Percentiles rank a stretch among this genome's conserved stretches.
Evolutionary conservation across 495 filamentous ascomycete species (phyloP).

Genomic region (Lasiosphaeris hirsuta): DNA sequence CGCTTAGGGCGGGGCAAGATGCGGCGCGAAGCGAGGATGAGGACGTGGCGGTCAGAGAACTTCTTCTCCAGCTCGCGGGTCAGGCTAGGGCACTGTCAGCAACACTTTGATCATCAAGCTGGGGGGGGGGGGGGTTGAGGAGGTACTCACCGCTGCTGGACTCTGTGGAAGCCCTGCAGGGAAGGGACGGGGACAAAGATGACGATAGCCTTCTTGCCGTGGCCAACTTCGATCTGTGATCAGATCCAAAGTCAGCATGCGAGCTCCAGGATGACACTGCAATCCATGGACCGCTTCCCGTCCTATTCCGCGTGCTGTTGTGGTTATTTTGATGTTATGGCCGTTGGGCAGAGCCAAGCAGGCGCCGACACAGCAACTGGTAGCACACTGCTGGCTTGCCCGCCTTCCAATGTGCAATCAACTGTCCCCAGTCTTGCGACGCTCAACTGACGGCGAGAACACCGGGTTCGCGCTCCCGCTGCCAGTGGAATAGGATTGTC

Average conservation of each 20-base stretch:
- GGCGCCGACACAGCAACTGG: not conserved
- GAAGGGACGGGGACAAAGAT: slow-evolving; percentile 99
- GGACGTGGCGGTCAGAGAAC: slow-evolving; percentile 99
- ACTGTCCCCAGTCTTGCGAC: slow-evolving; percentile 28
- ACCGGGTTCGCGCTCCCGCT: slow-evolving; percentile 11
- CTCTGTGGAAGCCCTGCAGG: slow-evolving; percentile 91
- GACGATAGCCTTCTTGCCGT: slow-evolving; percentile 99
- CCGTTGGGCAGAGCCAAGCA: slow-evolving; percentile 12
- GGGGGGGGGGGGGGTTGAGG: not conserved
- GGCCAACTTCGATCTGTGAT: slow-evolving; percentile 93
- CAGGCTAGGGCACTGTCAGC: slow-evolving; percentile 57
- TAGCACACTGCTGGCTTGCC: slow-evolving; percentile 16
- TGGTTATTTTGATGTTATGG: slow-evolving; percentile 33
- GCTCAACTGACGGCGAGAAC: slow-evolving; percentile 22
- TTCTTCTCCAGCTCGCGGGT: slow-evolving; percentile 99
- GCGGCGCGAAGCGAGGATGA: slow-evolving; percentile 97
- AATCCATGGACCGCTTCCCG: slow-evolving; percentile 66
- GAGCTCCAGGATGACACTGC: slow-evolving; percentile 52
- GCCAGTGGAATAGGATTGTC: slow-evolving; percentile 40
- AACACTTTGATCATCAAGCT: not conserved
- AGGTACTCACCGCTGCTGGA: slow-evolving; percentile 89
- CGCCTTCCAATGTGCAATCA: slow-evolving; percentile 32
- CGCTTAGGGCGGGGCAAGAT: slow-evolving; percentile 98
- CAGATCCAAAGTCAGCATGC: slow-evolving; percentile 65
- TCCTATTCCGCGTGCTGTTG: slow-evolving; percentile 56